Evolutionary conservation across 2,329 filamentous ascomycete genomes (phyloP).

Genomic region (Lachnellula hyalina): DNA sequence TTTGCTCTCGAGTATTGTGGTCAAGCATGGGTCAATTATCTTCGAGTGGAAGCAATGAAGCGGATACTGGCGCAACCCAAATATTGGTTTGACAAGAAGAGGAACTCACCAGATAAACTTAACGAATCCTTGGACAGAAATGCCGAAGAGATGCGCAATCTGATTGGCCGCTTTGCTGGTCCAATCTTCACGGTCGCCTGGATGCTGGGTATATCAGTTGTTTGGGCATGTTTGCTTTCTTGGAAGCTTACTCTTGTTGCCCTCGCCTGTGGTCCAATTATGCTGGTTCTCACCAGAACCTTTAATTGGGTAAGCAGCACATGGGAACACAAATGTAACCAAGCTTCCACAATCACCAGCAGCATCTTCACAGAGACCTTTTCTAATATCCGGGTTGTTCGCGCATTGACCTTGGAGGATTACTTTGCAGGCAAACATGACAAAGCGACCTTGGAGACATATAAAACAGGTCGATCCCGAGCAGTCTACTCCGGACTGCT

Average conservation of each 20-base stretch:
- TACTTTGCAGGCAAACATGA: conserved; percentile 64
- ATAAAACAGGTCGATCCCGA: conserved; percentile 58
- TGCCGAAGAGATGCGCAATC: conserved; percentile 80
- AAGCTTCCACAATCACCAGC: conserved; percentile 53
- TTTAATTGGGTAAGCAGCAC: conserved; percentile 61
- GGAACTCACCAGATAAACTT: conserved; percentile 59
- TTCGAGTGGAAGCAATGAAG: conserved; percentile 63
- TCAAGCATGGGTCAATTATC: conserved; percentile 69
- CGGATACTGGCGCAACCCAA: conserved; percentile 70
- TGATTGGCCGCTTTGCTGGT: conserved; percentile 73
- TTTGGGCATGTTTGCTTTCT: conserved; percentile 68
- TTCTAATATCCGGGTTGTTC: conserved; percentile 71
- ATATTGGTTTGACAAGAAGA: conserved; percentile 69
- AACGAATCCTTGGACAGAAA: conserved; percentile 72
- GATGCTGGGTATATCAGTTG: conserved; percentile 64
- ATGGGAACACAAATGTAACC: conserved; percentile 68
- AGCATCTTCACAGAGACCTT: conserved; percentile 70
- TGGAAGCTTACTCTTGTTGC: conserved; percentile 81
- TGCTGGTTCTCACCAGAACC: conserved; percentile 59
- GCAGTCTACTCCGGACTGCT: conserved; percentile 63
- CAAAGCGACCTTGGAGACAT: conserved; percentile 44
- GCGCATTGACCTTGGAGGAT: conserved; percentile 65
- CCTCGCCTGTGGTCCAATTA: conserved; percentile 60
- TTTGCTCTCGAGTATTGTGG: conserved; percentile 67
- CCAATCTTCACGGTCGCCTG: conserved; percentile 59